These are phyloP conservation scores for Huntiella moniliformis DNA, from an alignment of 2,329 filamentous ascomycete species.

Conservation along the genomic window DNA sequence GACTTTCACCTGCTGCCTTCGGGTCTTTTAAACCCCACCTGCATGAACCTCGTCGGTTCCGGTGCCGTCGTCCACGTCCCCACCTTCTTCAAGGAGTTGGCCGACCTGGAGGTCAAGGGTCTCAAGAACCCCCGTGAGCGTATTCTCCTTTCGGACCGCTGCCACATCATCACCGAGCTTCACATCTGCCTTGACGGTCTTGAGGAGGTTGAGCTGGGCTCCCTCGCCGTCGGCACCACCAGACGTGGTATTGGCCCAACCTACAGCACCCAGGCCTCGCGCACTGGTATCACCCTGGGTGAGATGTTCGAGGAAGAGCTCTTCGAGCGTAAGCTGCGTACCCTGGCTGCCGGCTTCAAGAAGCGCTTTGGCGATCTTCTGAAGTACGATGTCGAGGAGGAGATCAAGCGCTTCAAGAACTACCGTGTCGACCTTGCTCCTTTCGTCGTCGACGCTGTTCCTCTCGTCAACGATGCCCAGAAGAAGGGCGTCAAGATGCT, in stretches of 20 bases:
- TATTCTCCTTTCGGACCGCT: conserved; percentile 45
- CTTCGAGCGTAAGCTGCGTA: conserved; percentile 48
- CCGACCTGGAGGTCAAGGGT: conserved; percentile 23
- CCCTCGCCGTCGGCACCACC: conserved; percentile 20
- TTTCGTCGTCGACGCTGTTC: conserved; percentile 48
- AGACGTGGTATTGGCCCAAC: conserved; percentile 17
- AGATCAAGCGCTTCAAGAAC: conserved; percentile 41
- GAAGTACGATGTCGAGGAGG: conserved; percentile 48
- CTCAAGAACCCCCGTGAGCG: conserved; percentile 22
- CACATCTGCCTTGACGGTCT: conserved; percentile 51
- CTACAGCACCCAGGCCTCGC: conserved; percentile 19
- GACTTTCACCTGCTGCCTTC: conserved; percentile 21
- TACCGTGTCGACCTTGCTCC: conserved; percentile 37
- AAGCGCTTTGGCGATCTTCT: conserved; percentile 50
- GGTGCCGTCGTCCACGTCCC: conserved; percentile 46
- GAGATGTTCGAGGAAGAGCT: conserved; percentile 48
- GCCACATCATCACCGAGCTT: conserved; percentile 45
- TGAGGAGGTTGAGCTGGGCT: conserved; percentile 36
- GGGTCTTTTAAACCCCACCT: conserved; percentile 52
- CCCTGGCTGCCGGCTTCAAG: conserved; percentile 42
- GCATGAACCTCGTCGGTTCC: conserved; percentile 56
- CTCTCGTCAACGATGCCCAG: conserved; percentile 44
- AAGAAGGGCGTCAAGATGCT: conserved; percentile 39
- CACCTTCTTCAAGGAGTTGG: conserved; percentile 19
- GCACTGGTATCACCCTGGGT: conserved; percentile 46